phyloP scores from a whole-genome alignment of 495 filamentous ascomycete genomes.

The Xylaria grammica region DNA sequence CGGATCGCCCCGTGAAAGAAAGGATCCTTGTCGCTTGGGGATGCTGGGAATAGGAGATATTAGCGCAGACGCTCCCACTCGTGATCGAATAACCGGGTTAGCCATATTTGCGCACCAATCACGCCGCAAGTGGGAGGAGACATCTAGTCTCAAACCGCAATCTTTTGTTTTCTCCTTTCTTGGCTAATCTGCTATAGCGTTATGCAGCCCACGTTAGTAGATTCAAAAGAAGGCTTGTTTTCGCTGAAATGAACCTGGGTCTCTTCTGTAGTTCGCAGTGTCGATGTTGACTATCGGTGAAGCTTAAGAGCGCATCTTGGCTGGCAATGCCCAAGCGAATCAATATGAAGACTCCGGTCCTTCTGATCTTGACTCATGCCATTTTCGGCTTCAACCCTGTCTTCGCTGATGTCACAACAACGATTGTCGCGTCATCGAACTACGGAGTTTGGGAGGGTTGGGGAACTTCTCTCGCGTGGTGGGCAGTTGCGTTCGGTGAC shows the following conservation, averaged over 20 bases:
- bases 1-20: too few species aligned
- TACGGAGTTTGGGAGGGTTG: constrained; percentile 49
- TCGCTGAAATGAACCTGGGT: background rate
- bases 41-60: too few species aligned
- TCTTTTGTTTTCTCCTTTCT: background rate
- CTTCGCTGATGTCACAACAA: constrained; percentile 36
- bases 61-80: background rate
- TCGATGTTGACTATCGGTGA: background rate
- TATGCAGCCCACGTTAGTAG: background rate
- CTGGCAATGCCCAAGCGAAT: background rate
- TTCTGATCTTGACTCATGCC: background rate
- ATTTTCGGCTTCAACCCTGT: constrained; percentile 9
- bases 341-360: background rate
- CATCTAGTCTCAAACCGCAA: background rate
- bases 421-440: constrained; percentile 38
- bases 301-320: background rate
- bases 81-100: background rate
- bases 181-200: background rate
- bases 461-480: constrained; percentile 49
- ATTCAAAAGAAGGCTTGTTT: background rate
- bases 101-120: background rate
- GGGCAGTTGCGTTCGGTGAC: constrained; percentile 42
- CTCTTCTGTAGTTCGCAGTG: background rate
- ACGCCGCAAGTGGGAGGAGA: background rate
- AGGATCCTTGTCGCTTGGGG: too few species aligned